Evolutionary conservation across 2,329 filamentous ascomycete species (phyloP), one percentile per base, ranked within the genome.

Genomic region (Fusarium armeniacum): DNA sequence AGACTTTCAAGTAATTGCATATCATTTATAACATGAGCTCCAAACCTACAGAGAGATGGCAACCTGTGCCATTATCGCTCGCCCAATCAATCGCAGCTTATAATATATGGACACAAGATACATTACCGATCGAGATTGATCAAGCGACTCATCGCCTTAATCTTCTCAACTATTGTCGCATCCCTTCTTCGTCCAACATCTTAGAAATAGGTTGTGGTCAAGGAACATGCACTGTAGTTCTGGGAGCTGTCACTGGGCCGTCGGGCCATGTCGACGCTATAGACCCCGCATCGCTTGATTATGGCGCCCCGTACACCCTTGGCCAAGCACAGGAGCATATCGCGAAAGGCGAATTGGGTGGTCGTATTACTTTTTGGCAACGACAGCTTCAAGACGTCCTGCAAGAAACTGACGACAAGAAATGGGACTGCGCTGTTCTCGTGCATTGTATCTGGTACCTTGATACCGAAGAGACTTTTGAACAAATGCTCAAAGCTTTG

Each of bases 401-500:
- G 3, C 26, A 18, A 24, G 40, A 65, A 5, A 65, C 35, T 0
- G 60, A 40, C 0, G 53, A 53, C 1, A 24, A 33, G 4, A 53
- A 33, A 18, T 65, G 62, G 62, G 53, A 65, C 3, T 59, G 18
- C 16, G 60, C 60, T 3, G 32, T 65, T 9, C 15, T 65, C 6
- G 52, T 65, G 3, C 62, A 65, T 13, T 65, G 60, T 4, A 6
- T 38, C 12, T 65, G 62, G 62, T 65, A 65, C 11, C 53, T 65
- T 1, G 46, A 65, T 11, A 33, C 4, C 0, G 52, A 57, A 1
- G 24, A 65, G 3, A 52, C 46, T 5, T 18, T 65, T 0, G 0
- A 12, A 1, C 24, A 26, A 2, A 65, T 65, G 45, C 35, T 65
- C 0, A 24, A 20, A 9, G 30, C 35, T 3, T 33, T 65, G 0